phyloP scores from a whole-genome alignment of 305 asterid species.

The Fraxinus xanthoxyloides region DNA sequence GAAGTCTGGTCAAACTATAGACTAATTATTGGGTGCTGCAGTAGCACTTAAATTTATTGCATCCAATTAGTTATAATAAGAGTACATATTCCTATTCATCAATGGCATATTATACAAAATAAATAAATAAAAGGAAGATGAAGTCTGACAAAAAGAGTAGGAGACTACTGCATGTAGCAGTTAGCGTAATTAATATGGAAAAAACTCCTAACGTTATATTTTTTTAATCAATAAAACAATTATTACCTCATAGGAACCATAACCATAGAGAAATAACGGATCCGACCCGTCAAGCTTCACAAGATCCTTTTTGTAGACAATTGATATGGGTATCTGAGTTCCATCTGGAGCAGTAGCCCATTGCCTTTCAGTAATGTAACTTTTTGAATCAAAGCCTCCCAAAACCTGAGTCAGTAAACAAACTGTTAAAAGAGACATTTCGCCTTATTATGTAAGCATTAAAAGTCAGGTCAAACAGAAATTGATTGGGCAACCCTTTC shows the following conservation, averaged over 20 bases:
- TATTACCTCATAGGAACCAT: conserved; percentile 96
- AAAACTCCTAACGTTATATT: conserved; percentile 3
- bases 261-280: conserved; percentile 88
- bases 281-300: conserved; percentile 91
- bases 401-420: conserved; percentile 55
- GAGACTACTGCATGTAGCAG: background rate
- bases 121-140: background rate
- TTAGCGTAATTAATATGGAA: background rate
- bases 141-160: background rate
- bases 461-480: background rate
- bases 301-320: conserved; percentile 65
- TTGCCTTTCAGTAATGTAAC: conserved; percentile 76
- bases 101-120: background rate
- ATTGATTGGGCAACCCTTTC: background rate
- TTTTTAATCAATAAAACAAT: background rate
- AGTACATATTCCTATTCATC: background rate
- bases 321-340: conserved; percentile 75
- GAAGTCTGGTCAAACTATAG: background rate
- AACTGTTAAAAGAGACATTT: conserved; percentile 1
- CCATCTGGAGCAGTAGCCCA: conserved; percentile 94
- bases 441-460: background rate
- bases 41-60: background rate
- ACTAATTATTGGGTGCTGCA: background rate
- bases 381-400: conserved; percentile 84
- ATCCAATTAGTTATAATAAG: conserved; percentile 15